Evolutionary conservation across 257 asterid species (phyloP), one percentile per base, ranked within the genome.

Genomic region (Lycium barbarum): DNA sequence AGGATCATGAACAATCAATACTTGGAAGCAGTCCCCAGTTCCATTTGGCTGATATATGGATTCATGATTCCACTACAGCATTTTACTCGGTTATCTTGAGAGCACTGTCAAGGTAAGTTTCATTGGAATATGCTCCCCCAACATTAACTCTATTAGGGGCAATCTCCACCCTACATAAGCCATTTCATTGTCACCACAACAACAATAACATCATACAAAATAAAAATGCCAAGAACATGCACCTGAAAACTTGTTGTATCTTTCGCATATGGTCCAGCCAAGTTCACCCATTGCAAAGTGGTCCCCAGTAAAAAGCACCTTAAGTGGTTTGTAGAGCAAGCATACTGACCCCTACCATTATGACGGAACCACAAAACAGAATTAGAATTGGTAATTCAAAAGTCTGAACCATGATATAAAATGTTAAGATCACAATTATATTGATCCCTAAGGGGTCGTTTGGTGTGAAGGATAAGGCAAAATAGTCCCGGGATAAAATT

Each of bases 291-390:
- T 91, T 47, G 71, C 10, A 53, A 93, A 88, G 90, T 93, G 97
- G 88, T 93, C 95, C 54, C 97, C 96, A 9, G 94, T 93, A 85
- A 92, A 93, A 65, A 93, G 90, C 82, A 89, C 93, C 85, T 91
- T 92, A 83, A 76, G 79, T 49, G 90, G 87, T 89, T 87, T 88
- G 89, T 91, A 91, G 70, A 91, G 89, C 86, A 93, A 88, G 91
- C 95, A 89, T 67, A 93, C 93, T 1, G 93, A 92, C 13, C 97
- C 96, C 97, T 93, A 90, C 72, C 55, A 88, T 90, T 63, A 63
- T 67, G 83, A 51, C 2, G 18, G 36, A 49, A 49, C 11, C 81
- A 76, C 83, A 53, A 62, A n/a, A 81, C 2, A 67, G 58, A 26
- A 43, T 84, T 67, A 72, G 63, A 84, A 62, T 63, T 62, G 35